Percentiles rank a stretch among this genome's conserved stretches.
Conservation (phyloP, 345 rosid genomes). For the Linum trigynum region DNA sequence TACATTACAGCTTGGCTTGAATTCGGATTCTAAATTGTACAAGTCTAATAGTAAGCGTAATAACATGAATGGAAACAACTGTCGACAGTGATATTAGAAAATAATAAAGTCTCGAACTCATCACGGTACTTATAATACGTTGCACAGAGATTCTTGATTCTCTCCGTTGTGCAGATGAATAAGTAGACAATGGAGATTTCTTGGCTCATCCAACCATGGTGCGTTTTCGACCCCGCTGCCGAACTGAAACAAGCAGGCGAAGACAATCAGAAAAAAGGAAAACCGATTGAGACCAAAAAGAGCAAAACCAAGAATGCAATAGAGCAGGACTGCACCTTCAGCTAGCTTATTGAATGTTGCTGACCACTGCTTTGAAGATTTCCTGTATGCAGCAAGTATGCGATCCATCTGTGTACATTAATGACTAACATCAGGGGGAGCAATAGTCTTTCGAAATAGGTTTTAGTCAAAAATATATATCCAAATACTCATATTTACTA, state of each 20-base stretch:
- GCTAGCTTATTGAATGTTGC: conserved; percentile 90
- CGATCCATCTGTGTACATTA: conserved; percentile 53
- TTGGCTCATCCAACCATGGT: conserved; percentile 67
- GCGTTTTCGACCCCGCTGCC: conserved; percentile 89
- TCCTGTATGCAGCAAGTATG: conserved; percentile 66
- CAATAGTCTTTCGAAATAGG: too few relatives aligned
- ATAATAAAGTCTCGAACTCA: background rate
- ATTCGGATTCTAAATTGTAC: too few relatives aligned
- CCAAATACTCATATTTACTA: too few relatives aligned
- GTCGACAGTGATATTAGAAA: background rate
- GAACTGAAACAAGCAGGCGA: conserved; percentile 36
- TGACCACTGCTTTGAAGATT: conserved; percentile 96
- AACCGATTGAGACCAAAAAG: background rate
- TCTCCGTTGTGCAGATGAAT: background rate
- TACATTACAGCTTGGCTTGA: too few relatives aligned
- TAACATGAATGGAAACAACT: background rate
- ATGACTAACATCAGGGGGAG: too few relatives aligned
- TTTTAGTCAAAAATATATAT: too few relatives aligned
- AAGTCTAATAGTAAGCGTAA: too few relatives aligned
- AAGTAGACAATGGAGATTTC: conserved; percentile 9
- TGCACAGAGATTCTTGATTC: background rate
- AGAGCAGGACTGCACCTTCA: conserved; percentile 45
- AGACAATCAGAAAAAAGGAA: conserved; percentile 8
- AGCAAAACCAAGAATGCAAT: background rate
- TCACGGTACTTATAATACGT: background rate